Evolutionary conservation across 768 basidiomycete species (phyloP).

Genomic region (Boletus patriciae): DNA sequence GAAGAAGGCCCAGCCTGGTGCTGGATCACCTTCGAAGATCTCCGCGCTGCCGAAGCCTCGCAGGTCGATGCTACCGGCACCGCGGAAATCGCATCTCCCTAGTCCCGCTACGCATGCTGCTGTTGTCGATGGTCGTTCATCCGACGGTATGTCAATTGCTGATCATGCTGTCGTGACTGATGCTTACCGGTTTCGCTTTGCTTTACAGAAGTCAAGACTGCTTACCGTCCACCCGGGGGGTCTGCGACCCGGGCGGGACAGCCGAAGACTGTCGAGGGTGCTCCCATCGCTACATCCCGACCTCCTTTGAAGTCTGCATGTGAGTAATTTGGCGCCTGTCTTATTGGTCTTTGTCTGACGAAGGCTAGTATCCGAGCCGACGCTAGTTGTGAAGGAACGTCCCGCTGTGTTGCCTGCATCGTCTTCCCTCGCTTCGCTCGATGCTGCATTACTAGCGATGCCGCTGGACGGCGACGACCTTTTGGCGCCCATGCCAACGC

Average conservation of each 20-base stretch:
- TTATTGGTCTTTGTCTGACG: slow-evolving; percentile 7
- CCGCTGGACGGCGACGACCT: not conserved
- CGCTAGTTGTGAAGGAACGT: not conserved
- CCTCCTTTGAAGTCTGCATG: not conserved
- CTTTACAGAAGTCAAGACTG: slow-evolving; percentile 9
- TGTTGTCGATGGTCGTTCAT: not conserved
- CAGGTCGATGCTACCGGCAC: slow-evolving; percentile 14
- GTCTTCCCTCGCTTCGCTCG: slow-evolving; percentile 16
- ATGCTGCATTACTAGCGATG: slow-evolving; percentile 12
- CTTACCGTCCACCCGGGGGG: slow-evolving; percentile 10
- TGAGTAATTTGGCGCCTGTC: slow-evolving; percentile 1
- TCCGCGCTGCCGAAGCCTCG: slow-evolving; percentile 5
- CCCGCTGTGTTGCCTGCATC: slow-evolving; percentile 4
- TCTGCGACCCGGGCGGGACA: slow-evolving; percentile 16
- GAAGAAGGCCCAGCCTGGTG: slow-evolving; percentile 3
- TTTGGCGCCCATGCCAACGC: not conserved
- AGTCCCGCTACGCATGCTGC: not conserved
- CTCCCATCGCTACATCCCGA: not conserved
- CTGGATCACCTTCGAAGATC: slow-evolving; percentile 4
- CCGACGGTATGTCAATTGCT: not conserved
- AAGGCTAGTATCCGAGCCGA: not conserved
- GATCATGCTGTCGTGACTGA: not conserved
- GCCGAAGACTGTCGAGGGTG: not conserved
- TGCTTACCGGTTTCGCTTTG: not conserved
- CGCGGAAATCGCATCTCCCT: slow-evolving; percentile 2